Conservation (phyloP, 192 early-diverging fungal species). For the Rhizophagus sp. region DNA sequence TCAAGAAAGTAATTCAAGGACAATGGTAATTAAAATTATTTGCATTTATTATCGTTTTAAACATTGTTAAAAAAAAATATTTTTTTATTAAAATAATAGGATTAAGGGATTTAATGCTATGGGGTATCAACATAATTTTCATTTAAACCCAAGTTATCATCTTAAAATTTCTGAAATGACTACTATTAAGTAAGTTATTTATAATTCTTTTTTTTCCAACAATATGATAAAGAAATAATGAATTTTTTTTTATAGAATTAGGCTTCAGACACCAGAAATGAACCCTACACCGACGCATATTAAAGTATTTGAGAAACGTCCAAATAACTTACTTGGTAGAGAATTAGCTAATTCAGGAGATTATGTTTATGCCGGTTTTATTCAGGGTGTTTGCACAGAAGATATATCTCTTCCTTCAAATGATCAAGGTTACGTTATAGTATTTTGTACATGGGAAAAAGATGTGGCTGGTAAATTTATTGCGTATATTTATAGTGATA, state of each 20-base stretch:
- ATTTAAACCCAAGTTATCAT: conserved; percentile 68
- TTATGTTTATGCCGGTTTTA: conserved; percentile 53
- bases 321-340: conserved; percentile 47
- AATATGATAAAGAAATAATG: background rate
- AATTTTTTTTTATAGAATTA: conserved; percentile 44
- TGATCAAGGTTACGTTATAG: conserved; percentile 36
- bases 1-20: conserved; percentile 50
- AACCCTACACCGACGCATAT: conserved; percentile 67
- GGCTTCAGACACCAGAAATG: conserved; percentile 69
- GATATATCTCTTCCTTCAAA: conserved; percentile 49
- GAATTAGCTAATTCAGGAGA: conserved; percentile 61
- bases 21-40: conserved; percentile 49
- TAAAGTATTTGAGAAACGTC: conserved; percentile 62
- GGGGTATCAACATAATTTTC: conserved; percentile 59
- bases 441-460: background rate
- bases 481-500: background rate
- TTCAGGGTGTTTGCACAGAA: conserved; percentile 53
- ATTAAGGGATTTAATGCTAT: conserved; percentile 56
- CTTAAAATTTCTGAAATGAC: conserved; percentile 60
- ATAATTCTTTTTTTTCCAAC: background rate
- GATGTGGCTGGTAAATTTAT: background rate
- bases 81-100: conserved; percentile 31
- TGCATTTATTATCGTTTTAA: background rate
- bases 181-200: conserved; percentile 50
- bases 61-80: background rate